These are phyloP conservation scores for Arthrinium phaeospermum DNA, from an alignment of 2,329 filamentous ascomycete genomes.

Conservation along the genomic window DNA sequence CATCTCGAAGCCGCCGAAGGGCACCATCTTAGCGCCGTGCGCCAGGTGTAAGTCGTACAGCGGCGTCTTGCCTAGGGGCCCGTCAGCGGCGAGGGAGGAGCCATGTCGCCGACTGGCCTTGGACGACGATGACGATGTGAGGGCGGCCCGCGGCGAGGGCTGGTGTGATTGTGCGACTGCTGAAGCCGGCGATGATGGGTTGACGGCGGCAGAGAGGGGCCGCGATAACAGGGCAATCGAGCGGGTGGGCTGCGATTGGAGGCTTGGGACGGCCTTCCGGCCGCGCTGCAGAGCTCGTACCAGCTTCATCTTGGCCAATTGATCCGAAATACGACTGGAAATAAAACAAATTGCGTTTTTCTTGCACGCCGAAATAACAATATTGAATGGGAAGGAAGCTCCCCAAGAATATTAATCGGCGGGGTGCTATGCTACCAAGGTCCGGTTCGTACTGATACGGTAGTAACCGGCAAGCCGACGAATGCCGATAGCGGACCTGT, in stretches of 20 bases:
- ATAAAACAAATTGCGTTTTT: not conserved
- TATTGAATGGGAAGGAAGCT: not conserved
- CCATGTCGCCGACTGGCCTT: not conserved
- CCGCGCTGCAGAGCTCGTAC: constrained; percentile 29
- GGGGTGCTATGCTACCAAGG: not conserved
- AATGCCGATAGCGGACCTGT: constrained; percentile 19
- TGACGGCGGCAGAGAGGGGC: not conserved
- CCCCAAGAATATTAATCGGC: not conserved
- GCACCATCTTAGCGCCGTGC: constrained; percentile 89
- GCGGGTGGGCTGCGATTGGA: constrained; percentile 26
- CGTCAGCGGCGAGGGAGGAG: constrained; percentile 6
- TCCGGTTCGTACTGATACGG: constrained; percentile 1
- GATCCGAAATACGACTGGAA: not conserved
- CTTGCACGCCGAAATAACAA: not conserved
- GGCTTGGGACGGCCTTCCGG: constrained; percentile 28
- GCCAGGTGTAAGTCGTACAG: constrained; percentile 80
- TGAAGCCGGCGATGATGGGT: not conserved
- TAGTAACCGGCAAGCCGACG: constrained; percentile 15
- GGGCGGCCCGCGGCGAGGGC: not conserved
- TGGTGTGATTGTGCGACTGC: not conserved
- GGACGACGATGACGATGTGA: not conserved
- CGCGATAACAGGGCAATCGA: constrained; percentile 3
- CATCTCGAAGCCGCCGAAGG: constrained; percentile 94
- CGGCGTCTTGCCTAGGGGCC: constrained; percentile 65
- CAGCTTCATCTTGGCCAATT: constrained; percentile 34